phyloP scores from a whole-genome alignment of 345 rosid genomes.

The Sapria himalayana region DNA sequence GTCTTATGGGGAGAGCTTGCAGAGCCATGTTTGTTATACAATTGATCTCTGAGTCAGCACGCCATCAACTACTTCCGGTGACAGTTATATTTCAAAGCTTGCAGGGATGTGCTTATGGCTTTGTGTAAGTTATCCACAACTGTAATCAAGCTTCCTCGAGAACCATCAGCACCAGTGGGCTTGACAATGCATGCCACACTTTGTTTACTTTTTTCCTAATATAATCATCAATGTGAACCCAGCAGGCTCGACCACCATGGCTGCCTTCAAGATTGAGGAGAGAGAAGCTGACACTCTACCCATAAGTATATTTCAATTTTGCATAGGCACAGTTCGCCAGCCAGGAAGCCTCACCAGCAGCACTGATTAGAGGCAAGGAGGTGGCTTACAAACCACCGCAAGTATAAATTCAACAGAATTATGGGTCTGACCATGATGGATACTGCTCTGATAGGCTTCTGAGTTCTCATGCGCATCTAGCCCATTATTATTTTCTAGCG shows the following conservation, averaged over 20 bases:
- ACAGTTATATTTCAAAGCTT: no score
- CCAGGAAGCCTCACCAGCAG: conserved; percentile 99
- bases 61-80: no score
- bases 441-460: conserved; percentile 64
- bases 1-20: no score
- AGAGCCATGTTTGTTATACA: no score
- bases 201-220: conserved; percentile 93
- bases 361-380: conserved; percentile 53
- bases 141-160: conserved; percentile 52
- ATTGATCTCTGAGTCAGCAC: no score
- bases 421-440: conserved; percentile 61
- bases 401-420: conserved; percentile 68
- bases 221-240: conserved; percentile 52
- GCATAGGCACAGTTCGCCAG: conserved; percentile 84
- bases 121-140: conserved; percentile 76
- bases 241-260: conserved; percentile 93
- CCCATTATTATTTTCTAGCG: conserved; percentile 81
- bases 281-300: conserved; percentile 35
- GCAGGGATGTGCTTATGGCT: conserved; percentile 43
- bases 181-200: conserved; percentile 54
- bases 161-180: conserved; percentile 27
- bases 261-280: conserved; percentile 93
- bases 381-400: conserved; percentile 82
- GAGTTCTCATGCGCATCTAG: conserved; percentile 8
- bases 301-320: conserved; percentile 56